Conservation (phyloP, 768 basidiomycete species). For the Hydnomerulius pinastri region DNA sequence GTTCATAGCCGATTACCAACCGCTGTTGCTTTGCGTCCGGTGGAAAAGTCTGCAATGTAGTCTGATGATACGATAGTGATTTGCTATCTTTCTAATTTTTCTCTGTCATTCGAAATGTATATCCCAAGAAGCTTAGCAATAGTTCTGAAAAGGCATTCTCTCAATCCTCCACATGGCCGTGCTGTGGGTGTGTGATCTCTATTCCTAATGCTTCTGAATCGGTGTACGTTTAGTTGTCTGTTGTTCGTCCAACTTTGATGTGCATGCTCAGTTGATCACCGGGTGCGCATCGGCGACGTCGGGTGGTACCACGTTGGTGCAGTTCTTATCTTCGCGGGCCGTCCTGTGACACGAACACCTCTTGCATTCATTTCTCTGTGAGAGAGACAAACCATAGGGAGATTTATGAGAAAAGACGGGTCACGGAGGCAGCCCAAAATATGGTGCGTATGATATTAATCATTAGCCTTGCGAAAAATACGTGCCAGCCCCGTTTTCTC, state of each 20-base stretch:
- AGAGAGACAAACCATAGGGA: not conserved
- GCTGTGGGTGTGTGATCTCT: not conserved
- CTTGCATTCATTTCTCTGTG: not conserved
- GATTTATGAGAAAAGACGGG: not conserved
- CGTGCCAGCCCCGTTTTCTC: too few species aligned
- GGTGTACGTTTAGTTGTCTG: too few species aligned
- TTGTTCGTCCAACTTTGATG: not conserved
- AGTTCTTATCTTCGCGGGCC: not conserved
- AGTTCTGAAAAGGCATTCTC: not conserved
- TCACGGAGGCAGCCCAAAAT: not conserved
- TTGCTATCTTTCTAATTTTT: conserved; percentile 18
- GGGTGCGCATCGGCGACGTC: not conserved
- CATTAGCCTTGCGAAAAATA: not conserved
- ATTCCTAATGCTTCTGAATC: too few species aligned
- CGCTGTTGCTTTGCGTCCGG: not conserved
- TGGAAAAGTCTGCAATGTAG: conserved; percentile 10
- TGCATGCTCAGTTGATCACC: not conserved
- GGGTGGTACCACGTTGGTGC: not conserved
- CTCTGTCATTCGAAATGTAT: conserved; percentile 8
- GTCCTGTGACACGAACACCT: not conserved
- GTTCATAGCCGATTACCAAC: conserved; percentile 22
- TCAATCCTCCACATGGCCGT: not conserved
- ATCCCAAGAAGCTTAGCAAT: not conserved
- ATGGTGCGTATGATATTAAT: not conserved
- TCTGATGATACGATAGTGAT: conserved; percentile 16